A percentile compares a stretch with the other conserved stretches of the same genome.
Conservation (phyloP, 495 filamentous ascomycete genomes). For the Penicillium nucicola region DNA sequence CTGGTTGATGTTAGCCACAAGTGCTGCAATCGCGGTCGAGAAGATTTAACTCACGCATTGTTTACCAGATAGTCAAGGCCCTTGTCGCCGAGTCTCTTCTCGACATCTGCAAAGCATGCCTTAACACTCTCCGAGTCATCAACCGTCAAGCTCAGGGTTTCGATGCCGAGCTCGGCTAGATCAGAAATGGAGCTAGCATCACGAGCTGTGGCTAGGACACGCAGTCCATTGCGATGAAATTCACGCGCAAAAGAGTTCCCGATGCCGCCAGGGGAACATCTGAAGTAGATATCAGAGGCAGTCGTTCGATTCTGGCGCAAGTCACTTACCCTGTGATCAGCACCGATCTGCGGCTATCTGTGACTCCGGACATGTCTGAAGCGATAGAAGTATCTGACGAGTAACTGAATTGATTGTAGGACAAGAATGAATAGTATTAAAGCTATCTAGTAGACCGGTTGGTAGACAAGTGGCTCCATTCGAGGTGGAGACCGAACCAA, state of each 20-base stretch:
- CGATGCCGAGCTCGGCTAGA: conserved; percentile 46
- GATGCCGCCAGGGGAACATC: conserved; percentile 56
- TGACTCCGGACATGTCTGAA: conserved; percentile 18
- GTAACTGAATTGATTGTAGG: neutral
- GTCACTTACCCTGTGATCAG: conserved; percentile 45
- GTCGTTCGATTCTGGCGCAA: neutral
- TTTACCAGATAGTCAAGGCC: conserved; percentile 59
- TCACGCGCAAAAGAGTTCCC: conserved; percentile 56
- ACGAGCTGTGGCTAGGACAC: conserved; percentile 58
- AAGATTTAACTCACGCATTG: conserved; percentile 49
- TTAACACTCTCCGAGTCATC: conserved; percentile 45
- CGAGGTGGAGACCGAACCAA: neutral
- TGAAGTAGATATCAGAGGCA: conserved; percentile 15
- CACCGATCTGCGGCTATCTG: conserved; percentile 39
- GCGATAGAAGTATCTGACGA: neutral
- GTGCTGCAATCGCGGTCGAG: neutral
- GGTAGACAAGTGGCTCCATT: neutral
- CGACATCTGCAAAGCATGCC: conserved; percentile 39
- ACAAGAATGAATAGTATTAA: neutral
- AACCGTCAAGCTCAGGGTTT: conserved; percentile 53
- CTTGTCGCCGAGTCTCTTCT: conserved; percentile 37
- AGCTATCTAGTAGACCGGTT: neutral
- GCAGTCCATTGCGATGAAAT: conserved; percentile 48
- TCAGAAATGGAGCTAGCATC: conserved; percentile 45
- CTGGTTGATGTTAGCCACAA: conserved; percentile 1